Base-by-base conservation (phyloP, 768 basidiomycete species). In the Tricholoma sp. region DNA sequence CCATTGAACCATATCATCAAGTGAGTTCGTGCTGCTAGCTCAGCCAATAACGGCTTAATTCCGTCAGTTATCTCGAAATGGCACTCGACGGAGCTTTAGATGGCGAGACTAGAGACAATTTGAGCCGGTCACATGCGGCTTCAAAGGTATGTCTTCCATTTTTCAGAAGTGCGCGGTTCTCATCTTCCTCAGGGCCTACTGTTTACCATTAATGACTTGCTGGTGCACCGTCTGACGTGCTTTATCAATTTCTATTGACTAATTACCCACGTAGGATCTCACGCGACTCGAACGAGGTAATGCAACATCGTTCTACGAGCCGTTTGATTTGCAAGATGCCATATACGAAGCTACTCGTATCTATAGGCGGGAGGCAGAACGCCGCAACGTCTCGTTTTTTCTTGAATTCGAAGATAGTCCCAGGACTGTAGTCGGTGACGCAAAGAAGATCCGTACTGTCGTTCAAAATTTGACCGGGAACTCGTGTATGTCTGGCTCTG, bases 1-100 rank as follows among this genome's bases (percentile, higher is more conserved):
- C 87, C 89, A 6, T 64, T 89, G 54, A 89, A 91, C 63, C 88
- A 91, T 63, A 91, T 92, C 61, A 91, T 93, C 69, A 91, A 91
- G 83, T 84, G 56, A 36, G 80, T 47, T n/a, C 20, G 4, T n/a
- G 37, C 50, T 11, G 32, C 3, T 13, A 29, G 15, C n/a, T 28
- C 49, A 17, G 15, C 2, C 29, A 17, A 32, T n/a, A 36, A 24
- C 29, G 9, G 48, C 50, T 7, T 36, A 1, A 20, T 36, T 20
- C 12, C 34, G 17, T 9, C 42, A 86, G 84, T 64, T 92, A 89
- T 62, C 77, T 92, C 49, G 89, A 94, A 68, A 77, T 91, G 65
- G 89, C 91, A 0, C 77, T 94, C 33, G 83, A 91, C 61, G 88
- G 88, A 2, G 80, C 82, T 4, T 71, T 92, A 57, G 88, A 91